A percentile compares a stretch with the other conserved stretches of the same genome.
Evolutionary conservation across 192 early-diverging fungal genomes (phyloP).

Genomic region (Haplosporangium gracile): DNA sequence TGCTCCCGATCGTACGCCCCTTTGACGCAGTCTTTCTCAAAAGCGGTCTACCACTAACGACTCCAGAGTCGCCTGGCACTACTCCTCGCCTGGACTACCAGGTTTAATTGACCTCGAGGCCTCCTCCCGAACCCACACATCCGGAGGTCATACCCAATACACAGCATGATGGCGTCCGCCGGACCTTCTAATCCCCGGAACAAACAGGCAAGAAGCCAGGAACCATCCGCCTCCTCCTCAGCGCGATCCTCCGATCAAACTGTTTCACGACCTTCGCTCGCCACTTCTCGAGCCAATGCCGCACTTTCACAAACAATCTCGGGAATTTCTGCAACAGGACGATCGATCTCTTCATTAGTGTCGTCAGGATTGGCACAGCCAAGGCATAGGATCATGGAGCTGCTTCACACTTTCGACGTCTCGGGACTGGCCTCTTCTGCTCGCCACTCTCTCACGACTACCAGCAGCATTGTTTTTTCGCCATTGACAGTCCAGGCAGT

Average conservation of each 20-base stretch:
- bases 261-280: constrained; percentile 20
- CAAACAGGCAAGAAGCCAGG: constrained; percentile 13
- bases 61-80: not conserved
- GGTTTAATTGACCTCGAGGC: not conserved
- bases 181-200: constrained; percentile 36
- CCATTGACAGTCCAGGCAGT: constrained; percentile 66
- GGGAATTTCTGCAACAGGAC: constrained; percentile 49
- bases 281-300: constrained; percentile 29
- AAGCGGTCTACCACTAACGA: not conserved
- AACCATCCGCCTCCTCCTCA: constrained; percentile 10
- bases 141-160: not conserved
- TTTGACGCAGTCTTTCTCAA: not conserved
- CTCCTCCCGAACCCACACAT: not conserved
- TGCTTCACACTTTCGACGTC: constrained; percentile 46
- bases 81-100: not conserved
- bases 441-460: constrained; percentile 42
- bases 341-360: constrained; percentile 47
- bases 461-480: constrained; percentile 65
- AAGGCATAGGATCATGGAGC: constrained; percentile 48
- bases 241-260: constrained; percentile 19
- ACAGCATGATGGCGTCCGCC: constrained; percentile 43
- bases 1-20: not conserved
- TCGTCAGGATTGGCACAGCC: constrained; percentile 48
- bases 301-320: constrained; percentile 51
- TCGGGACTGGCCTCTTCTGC: constrained; percentile 51